phyloP scores from a whole-genome alignment of 768 basidiomycete genomes.

The Suillus alpinus region DNA sequence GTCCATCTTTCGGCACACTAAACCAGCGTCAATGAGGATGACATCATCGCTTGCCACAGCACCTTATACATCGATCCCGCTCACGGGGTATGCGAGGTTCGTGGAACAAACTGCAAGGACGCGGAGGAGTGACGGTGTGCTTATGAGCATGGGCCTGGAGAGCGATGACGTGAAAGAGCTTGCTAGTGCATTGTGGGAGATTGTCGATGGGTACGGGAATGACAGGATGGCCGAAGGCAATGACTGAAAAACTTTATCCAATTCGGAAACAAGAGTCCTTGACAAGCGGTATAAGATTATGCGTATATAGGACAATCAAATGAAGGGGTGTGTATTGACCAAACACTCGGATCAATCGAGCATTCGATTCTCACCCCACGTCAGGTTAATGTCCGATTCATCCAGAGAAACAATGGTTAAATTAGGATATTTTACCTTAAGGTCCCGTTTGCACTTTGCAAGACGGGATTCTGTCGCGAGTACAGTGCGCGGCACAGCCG shows the following conservation, averaged over 20 bases:
- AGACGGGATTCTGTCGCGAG: background rate
- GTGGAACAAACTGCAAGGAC: slow-evolving; percentile 43
- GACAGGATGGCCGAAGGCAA: slow-evolving; percentile 22
- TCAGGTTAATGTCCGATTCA: slow-evolving; percentile 3
- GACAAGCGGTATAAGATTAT: background rate
- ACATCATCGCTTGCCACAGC: slow-evolving; percentile 49
- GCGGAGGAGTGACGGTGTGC: slow-evolving; percentile 27
- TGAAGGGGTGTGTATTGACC: too few relatives aligned
- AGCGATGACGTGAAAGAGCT: slow-evolving; percentile 58
- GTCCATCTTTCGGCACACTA: slow-evolving; percentile 32
- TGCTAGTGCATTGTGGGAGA: slow-evolving; percentile 55
- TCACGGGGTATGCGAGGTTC: slow-evolving; percentile 52
- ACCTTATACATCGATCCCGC: slow-evolving; percentile 35
- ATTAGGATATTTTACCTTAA: slow-evolving; percentile 1
- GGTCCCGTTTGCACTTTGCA: background rate
- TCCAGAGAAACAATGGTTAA: slow-evolving; percentile 3
- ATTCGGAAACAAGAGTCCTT: background rate
- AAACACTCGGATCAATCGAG: background rate
- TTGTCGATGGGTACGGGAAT: slow-evolving; percentile 44
- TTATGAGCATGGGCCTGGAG: slow-evolving; percentile 40
- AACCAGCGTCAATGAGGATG: slow-evolving; percentile 18
- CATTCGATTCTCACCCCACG: background rate
- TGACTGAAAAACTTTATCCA: slow-evolving; percentile 5
- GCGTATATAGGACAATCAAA: background rate
- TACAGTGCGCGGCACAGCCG: background rate